These are phyloP conservation scores for Rutstroemia sydowiana DNA, from an alignment of 2,329 filamentous ascomycete genomes.

Conservation along the genomic window DNA sequence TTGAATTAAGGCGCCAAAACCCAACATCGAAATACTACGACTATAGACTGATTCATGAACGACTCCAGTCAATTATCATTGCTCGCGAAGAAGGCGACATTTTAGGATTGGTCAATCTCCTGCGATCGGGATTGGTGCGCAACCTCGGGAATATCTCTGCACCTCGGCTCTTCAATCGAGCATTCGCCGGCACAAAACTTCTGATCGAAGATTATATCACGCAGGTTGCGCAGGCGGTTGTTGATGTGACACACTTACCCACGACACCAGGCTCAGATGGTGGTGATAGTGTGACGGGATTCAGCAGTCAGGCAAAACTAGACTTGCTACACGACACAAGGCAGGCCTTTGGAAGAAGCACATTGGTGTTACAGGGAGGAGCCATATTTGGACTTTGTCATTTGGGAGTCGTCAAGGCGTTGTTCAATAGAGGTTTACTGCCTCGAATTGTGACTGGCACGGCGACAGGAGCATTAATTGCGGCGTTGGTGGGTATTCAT, in stretches of 20 bases:
- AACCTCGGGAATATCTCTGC: conserved; percentile 89
- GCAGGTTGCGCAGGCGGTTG: conserved; percentile 72
- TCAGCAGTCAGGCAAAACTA: conserved; percentile 52
- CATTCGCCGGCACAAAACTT: conserved; percentile 82
- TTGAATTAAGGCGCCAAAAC: conserved; percentile 62
- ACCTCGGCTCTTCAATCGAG: conserved; percentile 72
- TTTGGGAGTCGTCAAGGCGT: conserved; percentile 79
- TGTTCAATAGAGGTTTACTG: conserved; percentile 72
- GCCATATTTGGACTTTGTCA: conserved; percentile 89
- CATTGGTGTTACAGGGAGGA: conserved; percentile 80
- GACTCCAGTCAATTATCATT: conserved; percentile 61
- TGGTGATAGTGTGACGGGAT: conserved; percentile 33
- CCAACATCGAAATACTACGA: conserved; percentile 77
- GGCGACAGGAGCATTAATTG: conserved; percentile 82
- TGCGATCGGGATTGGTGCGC: conserved; percentile 71
- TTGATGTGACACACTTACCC: conserved; percentile 64
- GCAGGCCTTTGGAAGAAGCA: conserved; percentile 80
- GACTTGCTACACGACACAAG: conserved; percentile 82
- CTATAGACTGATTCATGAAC: conserved; percentile 73
- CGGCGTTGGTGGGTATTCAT: conserved; percentile 79
- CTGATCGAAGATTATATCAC: conserved; percentile 87
- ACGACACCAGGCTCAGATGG: conserved; percentile 41
- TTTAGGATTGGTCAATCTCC: conserved; percentile 66
- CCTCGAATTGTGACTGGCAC: conserved; percentile 89
- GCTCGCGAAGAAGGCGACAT: conserved; percentile 67